These are phyloP conservation scores for Kodamaea sagamina DNA, from an alignment of 805 yeast genomes.

Conservation along the genomic window DNA sequence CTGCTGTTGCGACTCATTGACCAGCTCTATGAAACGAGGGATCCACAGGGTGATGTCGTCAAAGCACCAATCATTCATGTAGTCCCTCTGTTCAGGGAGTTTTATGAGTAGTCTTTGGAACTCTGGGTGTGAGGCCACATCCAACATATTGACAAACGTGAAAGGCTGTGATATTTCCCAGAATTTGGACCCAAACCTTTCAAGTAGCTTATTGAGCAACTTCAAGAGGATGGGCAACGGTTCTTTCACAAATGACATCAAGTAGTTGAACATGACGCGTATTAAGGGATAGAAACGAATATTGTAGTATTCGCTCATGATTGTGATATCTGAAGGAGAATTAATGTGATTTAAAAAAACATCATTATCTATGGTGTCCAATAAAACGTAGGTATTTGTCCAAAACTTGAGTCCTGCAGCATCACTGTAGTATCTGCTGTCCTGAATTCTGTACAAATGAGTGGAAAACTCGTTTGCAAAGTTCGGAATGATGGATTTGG, in stretches of 20 bases:
- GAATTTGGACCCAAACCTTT: slow-evolving; percentile 43
- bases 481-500: slow-evolving; percentile 3
- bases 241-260: slow-evolving; percentile 49
- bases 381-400: slow-evolving; percentile 39
- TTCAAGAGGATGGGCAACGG: slow-evolving; percentile 60
- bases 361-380: slow-evolving; percentile 36
- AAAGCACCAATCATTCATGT: slow-evolving; percentile 5
- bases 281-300: slow-evolving; percentile 39
- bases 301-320: slow-evolving; percentile 29
- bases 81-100: slow-evolving; percentile 9
- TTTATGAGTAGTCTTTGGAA: slow-evolving; percentile 27
- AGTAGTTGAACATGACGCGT: slow-evolving; percentile 49
- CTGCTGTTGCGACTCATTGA: slow-evolving; percentile 51
- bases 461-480: slow-evolving; percentile 52
- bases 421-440: slow-evolving; percentile 49
- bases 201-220: slow-evolving; percentile 48
- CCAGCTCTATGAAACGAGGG: slow-evolving; percentile 41
- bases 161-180: slow-evolving; percentile 61
- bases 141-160: slow-evolving; percentile 57
- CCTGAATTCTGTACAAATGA: slow-evolving; percentile 55
- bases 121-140: slow-evolving; percentile 57
- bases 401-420: slow-evolving; percentile 49
- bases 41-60: slow-evolving; percentile 59
- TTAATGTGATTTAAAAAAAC: slow-evolving; percentile 34
- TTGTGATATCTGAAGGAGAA: slow-evolving; percentile 30